Conservation (phyloP, 208 protist genomes). For the Phytomonas sp. region DNA sequence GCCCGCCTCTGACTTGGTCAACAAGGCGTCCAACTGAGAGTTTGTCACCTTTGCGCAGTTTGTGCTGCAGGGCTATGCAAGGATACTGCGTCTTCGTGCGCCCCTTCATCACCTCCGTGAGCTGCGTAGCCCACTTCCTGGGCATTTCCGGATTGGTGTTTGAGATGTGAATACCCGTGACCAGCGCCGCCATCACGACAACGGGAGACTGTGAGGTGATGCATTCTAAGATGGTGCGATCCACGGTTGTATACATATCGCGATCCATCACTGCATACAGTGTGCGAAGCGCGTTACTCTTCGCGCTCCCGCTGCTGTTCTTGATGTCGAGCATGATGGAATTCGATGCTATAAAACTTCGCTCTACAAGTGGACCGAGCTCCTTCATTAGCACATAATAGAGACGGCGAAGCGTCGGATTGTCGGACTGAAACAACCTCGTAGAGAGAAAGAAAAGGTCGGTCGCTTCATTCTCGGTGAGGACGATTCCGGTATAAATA, state of each 20-base stretch:
- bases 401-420: constrained; percentile 93
- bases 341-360: constrained; percentile 96
- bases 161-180: constrained; percentile 96
- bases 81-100: constrained; percentile 96
- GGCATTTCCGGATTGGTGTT: constrained; percentile 77
- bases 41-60: constrained; percentile 94
- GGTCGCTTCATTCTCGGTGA: constrained; percentile 93
- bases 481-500: constrained; percentile 85
- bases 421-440: constrained; percentile 96
- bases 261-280: constrained; percentile 95
- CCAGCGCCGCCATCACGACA: constrained; percentile 95
- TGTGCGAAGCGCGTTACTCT: constrained; percentile 91
- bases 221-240: constrained; percentile 96
- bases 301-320: constrained; percentile 85
- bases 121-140: constrained; percentile 93
- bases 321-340: constrained; percentile 98
- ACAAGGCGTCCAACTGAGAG: constrained; percentile 94
- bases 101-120: constrained; percentile 87
- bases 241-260: constrained; percentile 92
- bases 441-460: constrained; percentile 98
- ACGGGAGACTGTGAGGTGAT: constrained; percentile 94
- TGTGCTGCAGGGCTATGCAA: constrained; percentile 93
- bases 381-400: constrained; percentile 98
- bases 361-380: constrained; percentile 88
- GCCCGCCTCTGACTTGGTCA: constrained; percentile 64